Base-by-base conservation (phyloP, 1,139 yeast genomes). In the Taphrina betulina region DNA sequence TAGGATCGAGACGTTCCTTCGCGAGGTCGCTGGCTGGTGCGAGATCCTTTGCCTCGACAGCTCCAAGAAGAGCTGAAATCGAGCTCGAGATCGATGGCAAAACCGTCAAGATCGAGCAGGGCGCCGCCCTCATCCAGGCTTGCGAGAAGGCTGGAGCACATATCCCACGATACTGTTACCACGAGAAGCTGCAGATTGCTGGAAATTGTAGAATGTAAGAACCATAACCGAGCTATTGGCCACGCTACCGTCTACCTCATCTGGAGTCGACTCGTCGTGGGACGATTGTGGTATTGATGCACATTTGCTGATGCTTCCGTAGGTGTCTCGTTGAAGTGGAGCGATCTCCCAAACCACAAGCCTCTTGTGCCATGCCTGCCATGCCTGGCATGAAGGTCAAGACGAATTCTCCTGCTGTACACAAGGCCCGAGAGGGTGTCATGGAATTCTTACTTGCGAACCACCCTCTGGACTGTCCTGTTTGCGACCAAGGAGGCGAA, bases 401-500 rank as follows among this genome's bases (percentile, higher is more conserved):
- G 68, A 87, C 95, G 56, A 81, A 83, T 69, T 75, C 85, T 34
- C 94, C 85, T 65, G 80, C 89, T 68, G 87, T 86, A 63, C 82
- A 81, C 70, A 82, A 84, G 72, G 89, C 94, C 41, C 79, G 95
- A 69, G 95, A 87, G 71, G 94, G 94, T 67, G 95, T 87, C 64
- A 86, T 95, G 51, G 95, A 87, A 72, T 84, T 87, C 83, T 73
- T 87, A 63, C 78, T 87, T 64, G 89, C 87, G 66, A 87, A 87
- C 75, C 95, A 87, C 74, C 95, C 95, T 33, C 78, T 87, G 68
- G 95, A 87, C 73, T 87, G 95, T 73, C 95, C 95, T 36, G 85
- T 87, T 57, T 87, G 95, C 72, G 95, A 87, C 72, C 95, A 87
- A 73, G 95, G 95, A 73, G 95, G 95, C 64, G 95, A 87, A 70